A percentile compares a stretch with the other conserved stretches of the same genome.
Conservation (phyloP, 176 grass and related monocot genomes). For the Hsuehochloa calcarea region DNA sequence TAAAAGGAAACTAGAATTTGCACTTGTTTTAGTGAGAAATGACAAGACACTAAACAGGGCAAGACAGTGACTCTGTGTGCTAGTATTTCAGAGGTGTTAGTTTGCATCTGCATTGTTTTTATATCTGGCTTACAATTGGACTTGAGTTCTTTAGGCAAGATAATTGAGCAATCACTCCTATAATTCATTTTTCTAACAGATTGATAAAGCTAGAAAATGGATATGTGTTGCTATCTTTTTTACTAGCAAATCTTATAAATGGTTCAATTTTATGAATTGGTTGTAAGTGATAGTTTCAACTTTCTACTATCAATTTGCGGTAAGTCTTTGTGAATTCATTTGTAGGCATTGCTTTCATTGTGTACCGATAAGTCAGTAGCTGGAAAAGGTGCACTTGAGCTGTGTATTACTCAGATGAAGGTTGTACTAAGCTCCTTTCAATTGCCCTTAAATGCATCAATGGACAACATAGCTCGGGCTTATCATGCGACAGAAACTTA, state of each 20-base stretch:
- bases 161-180: neutral
- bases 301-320: slow-evolving; percentile 23
- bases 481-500: slow-evolving; percentile 98
- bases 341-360: slow-evolving; percentile 91
- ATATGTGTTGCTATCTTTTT: neutral
- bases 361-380: slow-evolving; percentile 74
- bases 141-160: neutral
- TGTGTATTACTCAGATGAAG: slow-evolving; percentile 87
- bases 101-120: neutral
- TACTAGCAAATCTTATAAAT: slow-evolving; percentile 13
- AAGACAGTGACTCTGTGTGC: neutral
- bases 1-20: neutral
- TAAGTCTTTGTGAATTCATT: slow-evolving; percentile 37
- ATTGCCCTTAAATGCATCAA: slow-evolving; percentile 77
- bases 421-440: slow-evolving; percentile 71
- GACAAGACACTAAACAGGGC: neutral
- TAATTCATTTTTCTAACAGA: slow-evolving; percentile 14
- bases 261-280: slow-evolving; percentile 7
- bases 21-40: neutral
- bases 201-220: slow-evolving; percentile 8
- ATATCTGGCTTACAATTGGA: neutral
- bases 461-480: slow-evolving; percentile 78
- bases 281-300: neutral
- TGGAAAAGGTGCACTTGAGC: slow-evolving; percentile 86
- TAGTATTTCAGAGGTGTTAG: neutral